These are phyloP conservation scores for Triticum aestivum DNA, from an alignment of 176 grass and related monocot species.

Conservation along the genomic window DNA sequence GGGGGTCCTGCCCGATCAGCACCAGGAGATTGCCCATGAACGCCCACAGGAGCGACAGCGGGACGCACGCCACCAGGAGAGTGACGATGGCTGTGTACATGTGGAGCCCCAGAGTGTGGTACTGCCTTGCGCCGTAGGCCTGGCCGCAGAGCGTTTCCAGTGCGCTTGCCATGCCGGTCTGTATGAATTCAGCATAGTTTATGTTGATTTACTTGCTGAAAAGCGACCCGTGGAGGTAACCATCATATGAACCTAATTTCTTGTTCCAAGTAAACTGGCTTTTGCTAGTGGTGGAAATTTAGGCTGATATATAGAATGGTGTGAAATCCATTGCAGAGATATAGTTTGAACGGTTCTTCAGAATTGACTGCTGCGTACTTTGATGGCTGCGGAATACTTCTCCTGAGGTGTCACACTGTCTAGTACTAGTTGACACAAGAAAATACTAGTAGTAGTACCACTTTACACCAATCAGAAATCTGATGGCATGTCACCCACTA, in stretches of 20 bases:
- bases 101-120: slow-evolving; percentile 58
- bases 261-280: not conserved
- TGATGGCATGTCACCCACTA: not conserved
- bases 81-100: slow-evolving; percentile 69
- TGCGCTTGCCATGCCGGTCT: slow-evolving; percentile 73
- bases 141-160: slow-evolving; percentile 84
- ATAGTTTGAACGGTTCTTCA: not conserved
- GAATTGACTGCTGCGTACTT: not conserved
- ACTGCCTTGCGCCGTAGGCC: slow-evolving; percentile 73
- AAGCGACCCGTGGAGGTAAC: not conserved
- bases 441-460: not conserved
- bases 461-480: not conserved
- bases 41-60: slow-evolving; percentile 61
- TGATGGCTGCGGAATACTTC: not conserved
- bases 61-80: slow-evolving; percentile 59
- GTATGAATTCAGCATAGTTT: not conserved
- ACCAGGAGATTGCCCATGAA: slow-evolving; percentile 67
- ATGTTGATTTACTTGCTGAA: not conserved
- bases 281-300: not conserved
- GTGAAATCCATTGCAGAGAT: not conserved
- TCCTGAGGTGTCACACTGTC: not conserved
- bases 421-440: not conserved
- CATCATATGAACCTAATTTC: no score
- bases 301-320: not conserved
- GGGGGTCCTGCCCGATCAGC: slow-evolving; percentile 64